Conservation (phyloP, 495 filamentous ascomycete genomes). For the Bombardia bombarda region DNA sequence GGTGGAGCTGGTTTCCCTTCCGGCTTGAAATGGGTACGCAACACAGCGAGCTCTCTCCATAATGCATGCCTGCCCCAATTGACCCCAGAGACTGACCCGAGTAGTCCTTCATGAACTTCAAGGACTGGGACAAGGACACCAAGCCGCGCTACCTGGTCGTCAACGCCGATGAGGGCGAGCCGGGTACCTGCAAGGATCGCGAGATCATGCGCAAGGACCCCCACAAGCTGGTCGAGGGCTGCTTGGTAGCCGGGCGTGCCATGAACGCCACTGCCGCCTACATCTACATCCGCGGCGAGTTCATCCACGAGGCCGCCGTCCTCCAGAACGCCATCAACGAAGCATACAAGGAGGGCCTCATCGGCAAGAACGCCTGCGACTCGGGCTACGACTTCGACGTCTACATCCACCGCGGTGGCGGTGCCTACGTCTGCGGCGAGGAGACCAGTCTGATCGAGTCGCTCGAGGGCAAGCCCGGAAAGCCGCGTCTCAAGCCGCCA, state of each 20-base stretch:
- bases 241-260: constrained; percentile 88
- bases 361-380: constrained; percentile 96
- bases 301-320: constrained; percentile 93
- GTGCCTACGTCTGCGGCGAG: constrained; percentile 96
- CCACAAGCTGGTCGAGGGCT: constrained; percentile 96
- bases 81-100: constrained; percentile 15
- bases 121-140: constrained; percentile 97
- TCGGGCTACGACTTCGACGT: constrained; percentile 97
- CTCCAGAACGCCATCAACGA: constrained; percentile 94
- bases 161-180: constrained; percentile 98
- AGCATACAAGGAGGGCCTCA: constrained; percentile 84
- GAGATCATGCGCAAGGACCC: constrained; percentile 99
- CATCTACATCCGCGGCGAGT: constrained; percentile 99
- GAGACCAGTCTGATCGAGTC: constrained; percentile 98
- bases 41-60: constrained; percentile 1
- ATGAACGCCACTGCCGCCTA: constrained; percentile 99
- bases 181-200: constrained; percentile 97
- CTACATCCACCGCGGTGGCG: constrained; percentile 92
- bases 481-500: constrained; percentile 95
- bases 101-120: constrained; percentile 99
- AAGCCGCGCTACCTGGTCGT: constrained; percentile 95
- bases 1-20: constrained; percentile 97
- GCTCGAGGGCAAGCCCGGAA: constrained; percentile 95
- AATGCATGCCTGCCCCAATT: not conserved
- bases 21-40: constrained; percentile 96